These are phyloP conservation scores for Amyloporia xantha DNA, from an alignment of 768 basidiomycete genomes.

Conservation along the genomic window DNA sequence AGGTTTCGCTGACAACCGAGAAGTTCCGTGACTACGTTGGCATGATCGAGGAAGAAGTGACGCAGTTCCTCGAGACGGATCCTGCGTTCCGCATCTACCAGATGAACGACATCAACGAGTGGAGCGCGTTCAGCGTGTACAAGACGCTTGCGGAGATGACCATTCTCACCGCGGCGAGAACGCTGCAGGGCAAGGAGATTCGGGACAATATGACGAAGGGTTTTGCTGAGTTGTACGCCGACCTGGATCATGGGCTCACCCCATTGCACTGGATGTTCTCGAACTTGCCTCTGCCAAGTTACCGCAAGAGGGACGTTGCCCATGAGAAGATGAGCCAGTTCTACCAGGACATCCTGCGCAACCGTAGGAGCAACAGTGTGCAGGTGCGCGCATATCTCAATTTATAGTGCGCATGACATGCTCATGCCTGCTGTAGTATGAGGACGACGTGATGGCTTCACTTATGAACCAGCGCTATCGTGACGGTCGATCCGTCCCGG, in stretches of 20 bases:
- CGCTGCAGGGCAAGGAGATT: constrained; percentile 91
- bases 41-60: constrained; percentile 39
- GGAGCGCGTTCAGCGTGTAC: constrained; percentile 73
- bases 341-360: constrained; percentile 80
- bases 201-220: constrained; percentile 69
- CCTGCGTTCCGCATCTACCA: constrained; percentile 56
- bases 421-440: constrained; percentile 39
- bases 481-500: constrained; percentile 65
- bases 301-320: constrained; percentile 81
- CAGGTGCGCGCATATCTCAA: constrained; percentile 29
- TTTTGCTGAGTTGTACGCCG: constrained; percentile 80
- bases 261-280: constrained; percentile 95
- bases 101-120: constrained; percentile 60
- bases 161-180: constrained; percentile 89
- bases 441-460: constrained; percentile 89
- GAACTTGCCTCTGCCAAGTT: constrained; percentile 85
- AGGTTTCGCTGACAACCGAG: constrained; percentile 88
- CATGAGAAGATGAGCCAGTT: constrained; percentile 93
- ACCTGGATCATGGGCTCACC: constrained; percentile 92
- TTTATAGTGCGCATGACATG: not conserved
- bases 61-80: constrained; percentile 65
- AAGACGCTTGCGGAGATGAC: constrained; percentile 81
- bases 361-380: constrained; percentile 48
- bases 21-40: constrained; percentile 79
- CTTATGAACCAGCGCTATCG: constrained; percentile 82